Evolutionary conservation across 371 early-diverging fungal species (phyloP), one percentile per base, ranked within the genome.

Genomic region (Choanephora cucurbitarum): DNA sequence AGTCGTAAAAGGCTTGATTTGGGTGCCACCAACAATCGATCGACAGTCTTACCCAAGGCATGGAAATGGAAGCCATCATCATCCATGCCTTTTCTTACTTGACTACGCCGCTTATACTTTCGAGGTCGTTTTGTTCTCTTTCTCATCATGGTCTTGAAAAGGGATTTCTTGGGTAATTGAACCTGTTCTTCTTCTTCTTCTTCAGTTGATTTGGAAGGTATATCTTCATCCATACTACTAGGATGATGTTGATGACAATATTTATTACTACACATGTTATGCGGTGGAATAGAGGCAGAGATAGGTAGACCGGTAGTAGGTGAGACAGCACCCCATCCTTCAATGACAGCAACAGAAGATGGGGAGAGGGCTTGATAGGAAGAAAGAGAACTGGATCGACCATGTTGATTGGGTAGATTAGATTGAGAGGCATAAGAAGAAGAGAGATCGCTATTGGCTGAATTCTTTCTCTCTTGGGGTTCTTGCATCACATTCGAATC

Each of bases 1-100:
- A 83, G 50, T 3, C 86, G 79, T 33, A 84, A 51, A 3, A 86
- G 54, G 17, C 80, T 75, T 13, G 83, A 76, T 45, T 79, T 82
- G 5, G 84, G 86, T 13, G 70, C 68, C 1, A 73, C 66, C 21
- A 75, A 55, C 19, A 73, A 66, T 1, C 64, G 70, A 34, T 77
- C 73, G 8, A 59, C 49, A 0, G 64, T 66, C 28, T 51, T 56
- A 18, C 56, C 51, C 52, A 49, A 41, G 32, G 47, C 31, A 23
- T 63, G 70, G 5, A 60, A 64, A 41, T 67, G 70, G 41, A 64
- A 62, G 0, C 67, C 60, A 39, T 58, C 67, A 45, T 64, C 67
- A 28, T 64, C 67, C 7, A 44, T 40, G 5, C 14, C 13, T 44
- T 48, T 44, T 13, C 22, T 37, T 14, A 24, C 28, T 24, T 15